Base-by-base conservation (phyloP, 108 stramenopile species). In the Fragilaria crotonensis region DNA sequence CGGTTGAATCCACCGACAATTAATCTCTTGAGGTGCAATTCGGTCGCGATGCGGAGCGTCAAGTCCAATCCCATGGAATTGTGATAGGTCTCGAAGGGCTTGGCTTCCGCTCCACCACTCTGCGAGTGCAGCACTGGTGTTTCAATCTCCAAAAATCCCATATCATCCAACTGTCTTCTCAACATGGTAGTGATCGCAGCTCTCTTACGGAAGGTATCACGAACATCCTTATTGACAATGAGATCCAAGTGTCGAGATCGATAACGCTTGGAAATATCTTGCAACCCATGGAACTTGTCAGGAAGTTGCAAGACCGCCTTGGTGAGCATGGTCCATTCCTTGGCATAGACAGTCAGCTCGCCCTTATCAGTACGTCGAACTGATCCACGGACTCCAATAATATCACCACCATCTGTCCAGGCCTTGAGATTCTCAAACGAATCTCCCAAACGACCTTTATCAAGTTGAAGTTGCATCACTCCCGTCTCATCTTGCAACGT, bases 51-150 rank as follows among this genome's bases (percentile, higher is more conserved):
- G n/a, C 99, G 81, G 27, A 99, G 66, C 1, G 93, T 96, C 52
- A 98, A 67, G 53, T 90, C 76, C 81, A 94, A 75, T 68, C 92
- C 94, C 76, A 97, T 80, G 4, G 88, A 77, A 55, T 96, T 94
- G 78, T 97, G 95, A 67, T 88, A 90, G 0, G 99, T 98, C 67
- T 93, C 94, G 68, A 99, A 99, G 9, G 99, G 99, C 60, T 94
- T 93, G 0, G 99, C 99, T 62, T 93, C 94, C 18, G 99, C 99
- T 14, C 99, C 99, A 30, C 99, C 99, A 55, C 95, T 83, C 54
- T 88, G 76, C 5, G 84, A 56, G 57, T 96, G 91, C 69, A 99
- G 63, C 2, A 95, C 91, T 0, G 99, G 99, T 32, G 99, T 99
- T 75, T 99, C 99, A 57, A 99, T 95, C 78, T 99, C 99, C 65